Evolutionary conservation across 768 basidiomycete species (phyloP).

Genomic region (Strobilomyces confusus): DNA sequence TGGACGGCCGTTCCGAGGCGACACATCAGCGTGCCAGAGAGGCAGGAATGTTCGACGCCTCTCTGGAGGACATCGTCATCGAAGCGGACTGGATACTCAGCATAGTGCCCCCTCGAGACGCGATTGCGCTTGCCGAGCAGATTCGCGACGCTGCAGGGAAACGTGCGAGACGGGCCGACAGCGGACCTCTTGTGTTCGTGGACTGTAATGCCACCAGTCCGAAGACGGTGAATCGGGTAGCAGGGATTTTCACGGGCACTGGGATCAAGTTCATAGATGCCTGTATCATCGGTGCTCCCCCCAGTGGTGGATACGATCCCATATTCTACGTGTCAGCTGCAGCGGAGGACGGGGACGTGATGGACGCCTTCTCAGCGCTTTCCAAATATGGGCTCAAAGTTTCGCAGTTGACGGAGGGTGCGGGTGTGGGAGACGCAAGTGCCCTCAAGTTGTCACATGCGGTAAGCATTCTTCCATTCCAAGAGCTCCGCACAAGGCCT

Average conservation of each 20-base stretch:
- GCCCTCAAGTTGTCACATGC: constrained; percentile 64
- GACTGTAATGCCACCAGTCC: constrained; percentile 61
- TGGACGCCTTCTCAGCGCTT: constrained; percentile 40
- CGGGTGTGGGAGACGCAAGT: constrained; percentile 53
- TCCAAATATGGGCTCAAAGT: constrained; percentile 44
- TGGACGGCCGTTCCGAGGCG: constrained; percentile 49
- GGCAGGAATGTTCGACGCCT: constrained; percentile 45
- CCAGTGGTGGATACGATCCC: constrained; percentile 44
- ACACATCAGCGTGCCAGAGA: constrained; percentile 47
- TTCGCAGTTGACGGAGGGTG: constrained; percentile 41
- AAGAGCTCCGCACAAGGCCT: neutral
- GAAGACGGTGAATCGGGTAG: constrained; percentile 45
- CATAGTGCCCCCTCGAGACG: constrained; percentile 56
- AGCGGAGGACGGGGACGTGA: constrained; percentile 25
- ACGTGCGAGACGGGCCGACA: neutral
- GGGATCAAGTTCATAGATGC: constrained; percentile 50
- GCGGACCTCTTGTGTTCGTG: constrained; percentile 36
- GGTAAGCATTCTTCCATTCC: constrained; percentile 32
- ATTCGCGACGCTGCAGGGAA: constrained; percentile 7
- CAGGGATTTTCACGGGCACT: constrained; percentile 39
- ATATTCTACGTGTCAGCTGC: constrained; percentile 52
- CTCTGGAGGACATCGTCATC: constrained; percentile 35
- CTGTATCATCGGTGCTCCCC: constrained; percentile 55
- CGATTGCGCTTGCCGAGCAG: constrained; percentile 41
- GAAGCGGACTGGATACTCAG: constrained; percentile 47